A percentile compares a stretch with the other conserved stretches of the same genome.
Conservation (phyloP, 805 yeast genomes). For the Kuraishia ogatae region DNA sequence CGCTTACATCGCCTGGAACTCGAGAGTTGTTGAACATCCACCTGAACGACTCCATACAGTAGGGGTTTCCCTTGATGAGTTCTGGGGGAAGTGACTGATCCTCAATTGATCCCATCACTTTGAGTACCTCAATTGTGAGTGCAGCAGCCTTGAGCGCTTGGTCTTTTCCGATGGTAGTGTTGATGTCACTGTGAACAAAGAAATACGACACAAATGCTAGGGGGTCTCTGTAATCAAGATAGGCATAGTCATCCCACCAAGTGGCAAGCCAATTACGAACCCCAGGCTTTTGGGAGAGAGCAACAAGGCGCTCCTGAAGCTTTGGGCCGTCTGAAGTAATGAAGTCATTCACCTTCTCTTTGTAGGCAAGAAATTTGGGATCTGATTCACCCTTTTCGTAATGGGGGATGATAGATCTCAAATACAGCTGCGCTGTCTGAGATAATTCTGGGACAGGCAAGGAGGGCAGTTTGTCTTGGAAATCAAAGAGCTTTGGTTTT, state of each 20-base stretch:
- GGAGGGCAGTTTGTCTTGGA: constrained; percentile 67
- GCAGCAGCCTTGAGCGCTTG: constrained; percentile 73
- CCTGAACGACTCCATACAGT: constrained; percentile 89
- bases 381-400: constrained; percentile 41
- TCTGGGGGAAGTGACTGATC: constrained; percentile 75
- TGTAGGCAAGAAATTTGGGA: constrained; percentile 24
- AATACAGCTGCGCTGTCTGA: constrained; percentile 60
- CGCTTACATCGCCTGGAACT: constrained; percentile 60
- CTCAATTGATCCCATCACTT: constrained; percentile 61
- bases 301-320: constrained; percentile 57
- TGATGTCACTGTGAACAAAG: constrained; percentile 70
- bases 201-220: constrained; percentile 90
- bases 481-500: constrained; percentile 64
- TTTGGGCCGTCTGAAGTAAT: constrained; percentile 54
- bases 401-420: constrained; percentile 66
- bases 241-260: constrained; percentile 94
- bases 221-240: constrained; percentile 85
- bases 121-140: constrained; percentile 54
- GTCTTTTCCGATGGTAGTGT: constrained; percentile 44
- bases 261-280: constrained; percentile 82
- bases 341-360: constrained; percentile 60
- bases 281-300: constrained; percentile 43
- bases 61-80: constrained; percentile 67
- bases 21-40: constrained; percentile 88
- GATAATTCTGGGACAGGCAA: constrained; percentile 82